A percentile compares a stretch with the other conserved stretches of the same genome.
phyloP scores from a whole-genome alignment of 2,329 filamentous ascomycete genomes.

The Pseudopithomyces maydicus region DNA sequence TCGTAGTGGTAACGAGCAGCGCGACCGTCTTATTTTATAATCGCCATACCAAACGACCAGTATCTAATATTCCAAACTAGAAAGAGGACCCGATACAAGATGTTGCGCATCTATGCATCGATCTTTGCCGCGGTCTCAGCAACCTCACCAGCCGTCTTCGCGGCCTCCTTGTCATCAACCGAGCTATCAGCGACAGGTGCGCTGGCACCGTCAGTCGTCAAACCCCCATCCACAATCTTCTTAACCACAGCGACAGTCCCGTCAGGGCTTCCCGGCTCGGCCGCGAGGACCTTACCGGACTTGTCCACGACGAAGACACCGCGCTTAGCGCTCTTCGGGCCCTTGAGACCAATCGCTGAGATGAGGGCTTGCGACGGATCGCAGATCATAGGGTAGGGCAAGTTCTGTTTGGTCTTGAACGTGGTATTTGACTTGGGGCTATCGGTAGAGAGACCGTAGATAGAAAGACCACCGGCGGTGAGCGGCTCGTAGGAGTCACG shows the following conservation, averaged over 20 bases:
- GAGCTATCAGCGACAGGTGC: constrained; percentile 34
- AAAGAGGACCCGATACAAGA: too few species aligned
- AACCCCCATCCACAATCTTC: constrained; percentile 59
- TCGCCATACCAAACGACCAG: too few species aligned
- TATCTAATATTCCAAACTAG: too few species aligned
- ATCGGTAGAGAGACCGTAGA: constrained; percentile 90
- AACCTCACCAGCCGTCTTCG: constrained; percentile 50
- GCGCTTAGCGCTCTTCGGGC: constrained; percentile 76
- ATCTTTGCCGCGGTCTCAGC: constrained; percentile 52
- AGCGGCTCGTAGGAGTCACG: constrained; percentile 81
- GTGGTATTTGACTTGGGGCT: constrained; percentile 88
- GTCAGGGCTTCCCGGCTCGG: constrained; percentile 75
- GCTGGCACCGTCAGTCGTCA: constrained; percentile 26
- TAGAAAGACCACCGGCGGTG: constrained; percentile 77
- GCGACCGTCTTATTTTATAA: too few species aligned
- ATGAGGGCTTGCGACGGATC: constrained; percentile 78
- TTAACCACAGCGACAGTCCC: constrained; percentile 78
- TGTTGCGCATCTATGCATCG: constrained; percentile 23
- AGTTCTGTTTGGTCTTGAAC: constrained; percentile 89
- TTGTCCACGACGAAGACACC: constrained; percentile 90
- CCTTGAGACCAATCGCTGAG: constrained; percentile 81
- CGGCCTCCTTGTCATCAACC: constrained; percentile 40
- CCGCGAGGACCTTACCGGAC: constrained; percentile 76
- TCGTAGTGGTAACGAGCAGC: too few species aligned
- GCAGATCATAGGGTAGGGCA: constrained; percentile 87